phyloP scores from a whole-genome alignment of 441 rosid genomes.

The Euphorbia schlechtendalii region DNA sequence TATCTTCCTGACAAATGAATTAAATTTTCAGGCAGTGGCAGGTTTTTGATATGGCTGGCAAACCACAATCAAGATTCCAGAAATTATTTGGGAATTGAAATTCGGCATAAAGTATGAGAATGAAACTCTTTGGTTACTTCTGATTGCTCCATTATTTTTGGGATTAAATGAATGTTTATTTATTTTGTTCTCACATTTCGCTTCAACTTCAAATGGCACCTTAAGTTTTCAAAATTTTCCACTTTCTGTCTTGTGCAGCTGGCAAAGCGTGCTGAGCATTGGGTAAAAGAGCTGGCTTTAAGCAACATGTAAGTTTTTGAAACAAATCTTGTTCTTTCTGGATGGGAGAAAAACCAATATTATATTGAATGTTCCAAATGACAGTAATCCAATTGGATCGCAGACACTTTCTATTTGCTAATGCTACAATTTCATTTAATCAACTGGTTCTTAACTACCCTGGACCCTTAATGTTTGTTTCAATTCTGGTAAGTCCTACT shows the following conservation, averaged over 20 bases:
- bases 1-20: constrained; percentile 17
- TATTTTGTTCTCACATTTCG: constrained; percentile 4
- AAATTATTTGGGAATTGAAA: constrained; percentile 89
- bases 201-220: constrained; percentile 13
- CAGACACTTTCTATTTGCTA: constrained; percentile 85
- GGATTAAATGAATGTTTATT: constrained; percentile 24
- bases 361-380: constrained; percentile 1
- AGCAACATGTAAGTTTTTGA: constrained; percentile 51
- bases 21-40: constrained; percentile 69
- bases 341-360: background rate
- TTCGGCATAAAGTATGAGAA: constrained; percentile 66
- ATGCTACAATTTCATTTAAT: constrained; percentile 68
- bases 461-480: constrained; percentile 74
- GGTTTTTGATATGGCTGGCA: constrained; percentile 86
- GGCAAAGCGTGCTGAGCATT: constrained; percentile 67
- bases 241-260: constrained; percentile 43
- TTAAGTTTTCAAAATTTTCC: constrained; percentile 10
- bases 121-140: constrained; percentile 24
- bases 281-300: constrained; percentile 73
- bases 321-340: constrained; percentile 10
- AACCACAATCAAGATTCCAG: constrained; percentile 39
- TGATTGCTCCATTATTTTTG: constrained; percentile 20
- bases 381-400: constrained; percentile 16
- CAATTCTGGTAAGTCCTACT: constrained; percentile 61
- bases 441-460: constrained; percentile 58